Conservation (phyloP, 2,329 filamentous ascomycete genomes). For the Elsinoe batatas region DNA sequence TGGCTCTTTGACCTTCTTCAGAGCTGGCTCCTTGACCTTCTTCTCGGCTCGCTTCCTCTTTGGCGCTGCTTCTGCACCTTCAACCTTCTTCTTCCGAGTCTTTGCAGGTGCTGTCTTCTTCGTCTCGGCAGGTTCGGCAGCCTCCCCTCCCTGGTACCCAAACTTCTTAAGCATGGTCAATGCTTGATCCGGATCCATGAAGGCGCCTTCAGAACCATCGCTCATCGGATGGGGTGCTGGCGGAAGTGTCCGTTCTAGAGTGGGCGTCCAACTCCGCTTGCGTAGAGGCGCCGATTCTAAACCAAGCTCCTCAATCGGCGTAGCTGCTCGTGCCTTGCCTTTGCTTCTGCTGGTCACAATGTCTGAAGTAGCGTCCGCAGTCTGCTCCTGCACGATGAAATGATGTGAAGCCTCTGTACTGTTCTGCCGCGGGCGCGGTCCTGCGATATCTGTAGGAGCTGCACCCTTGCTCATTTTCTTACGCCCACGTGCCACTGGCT, state of each 20-base stretch:
- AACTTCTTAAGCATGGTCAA: background rate
- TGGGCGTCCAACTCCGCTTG: slow-evolving; percentile 6
- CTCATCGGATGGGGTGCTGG: background rate
- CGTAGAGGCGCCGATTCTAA: background rate
- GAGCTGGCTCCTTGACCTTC: background rate
- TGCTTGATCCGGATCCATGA: background rate
- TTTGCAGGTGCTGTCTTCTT: background rate
- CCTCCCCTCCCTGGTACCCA: background rate
- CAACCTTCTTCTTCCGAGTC: slow-evolving; percentile 1
- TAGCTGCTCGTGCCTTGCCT: background rate
- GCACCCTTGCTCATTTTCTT: background rate
- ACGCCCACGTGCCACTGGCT: background rate
- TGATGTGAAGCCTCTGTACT: background rate
- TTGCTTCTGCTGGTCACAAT: background rate
- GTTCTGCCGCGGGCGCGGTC: background rate
- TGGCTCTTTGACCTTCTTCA: slow-evolving; percentile 13
- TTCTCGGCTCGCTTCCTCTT: slow-evolving; percentile 6
- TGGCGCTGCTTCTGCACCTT: background rate
- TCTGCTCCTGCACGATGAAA: background rate
- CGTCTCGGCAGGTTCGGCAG: background rate
- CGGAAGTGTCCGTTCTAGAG: background rate
- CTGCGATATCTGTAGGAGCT: background rate
- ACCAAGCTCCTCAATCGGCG: background rate
- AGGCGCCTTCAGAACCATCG: background rate
- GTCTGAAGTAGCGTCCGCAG: background rate